Evolutionary conservation across 1,284 basidiomycete species (phyloP), one percentile per base, ranked within the genome.

Genomic region (Austroboletus niveus): DNA sequence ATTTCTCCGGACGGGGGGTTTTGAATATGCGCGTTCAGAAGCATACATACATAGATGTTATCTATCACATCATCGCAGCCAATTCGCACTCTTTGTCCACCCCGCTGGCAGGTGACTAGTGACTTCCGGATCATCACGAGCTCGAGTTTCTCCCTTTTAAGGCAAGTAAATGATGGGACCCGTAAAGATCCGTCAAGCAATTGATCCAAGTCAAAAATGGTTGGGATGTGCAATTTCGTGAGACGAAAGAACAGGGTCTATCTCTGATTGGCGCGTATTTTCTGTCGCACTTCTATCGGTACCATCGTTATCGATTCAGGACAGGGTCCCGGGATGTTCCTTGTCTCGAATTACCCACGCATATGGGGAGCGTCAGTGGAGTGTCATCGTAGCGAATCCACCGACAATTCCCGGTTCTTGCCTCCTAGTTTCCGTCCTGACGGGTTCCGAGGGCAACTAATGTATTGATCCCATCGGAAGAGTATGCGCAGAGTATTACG

Each of bases 391-490:
- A 31, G 9, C 30, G 11, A 11, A 4, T 3, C 30, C 4, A 31
- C 30, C 60, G 60, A 48, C 22, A 51, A 40, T 14, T 40, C 48
- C 60, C 58, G 42, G 5, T 27, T 39, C 22, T 27, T 8, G 7
- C 29, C 8, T 35, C 27, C 11, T 17, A n/a, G 17, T 27, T 17
- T 15, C 29, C 44, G 22, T 36, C 15, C 35, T 20, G 29, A 32
- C 12, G 15, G 34, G 34, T 35, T 35, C 10, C 10, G 30, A n/a
- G 30, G 12, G 34, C n/a, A 7, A 39, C 17, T 8, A 9, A 15
- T 20, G 5, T 14, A 11, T 34, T 11, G 42, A 32, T 17, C 17
- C 22, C 32, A 27, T 36, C 42, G 40, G 49, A 42, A 45, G 14
- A 31, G 48, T 31, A n/a, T 29, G 42, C 35, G 41, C 38, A 36